Evolutionary conservation across 2,329 filamentous ascomycete species (phyloP), one percentile per base, ranked within the genome.

Genomic region (Paraphaeosphaeria sporulosa): DNA sequence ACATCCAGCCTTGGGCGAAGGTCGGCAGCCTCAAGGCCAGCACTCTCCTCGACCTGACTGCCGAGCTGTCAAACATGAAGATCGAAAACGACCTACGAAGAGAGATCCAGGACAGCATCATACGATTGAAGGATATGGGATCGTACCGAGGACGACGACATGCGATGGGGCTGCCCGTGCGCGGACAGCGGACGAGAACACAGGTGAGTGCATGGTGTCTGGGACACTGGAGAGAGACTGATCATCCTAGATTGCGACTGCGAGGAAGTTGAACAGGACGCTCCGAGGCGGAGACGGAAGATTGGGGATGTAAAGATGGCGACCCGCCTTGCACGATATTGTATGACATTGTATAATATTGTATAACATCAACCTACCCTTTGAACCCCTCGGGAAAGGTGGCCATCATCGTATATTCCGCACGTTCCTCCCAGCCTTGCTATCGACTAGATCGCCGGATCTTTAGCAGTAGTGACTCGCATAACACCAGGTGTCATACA

Each of bases 91-190:
- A 98, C 72, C 84, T 96, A 65, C 84, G 88, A 72, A 87, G 90
- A 74, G 82, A 92, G 60, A 81, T 97, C 40, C 85, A 90, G 71
- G 92, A 97, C 52, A 95, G 98, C 73, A 96, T 99, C 69, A 85
- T 85, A 75, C 84, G 94, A 61, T 73, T 99, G 78, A 92, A 91
- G 76, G 94, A 97, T 71, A 97, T 97, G 83, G 94, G 94, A 52
- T 89, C 90, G 4, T 96, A 96, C 76, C 85, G 95, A 55, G 95
- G 95, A 66, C 89, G 91, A 77, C 84, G 95, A 67, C 95, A 99
- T 83, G 94, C 94, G 59, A 94, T 98, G 90, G 88, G 90, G 62
- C 80, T 98, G 81, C 95, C 95, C 4, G 94, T 95, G 56, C 87
- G 95, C 68, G 95, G 95, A 69, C 95, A 99, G 81, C 87, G 86